These are phyloP conservation scores for Lagerstroemia speciosa DNA, from an alignment of 345 rosid species.

Conservation along the genomic window DNA sequence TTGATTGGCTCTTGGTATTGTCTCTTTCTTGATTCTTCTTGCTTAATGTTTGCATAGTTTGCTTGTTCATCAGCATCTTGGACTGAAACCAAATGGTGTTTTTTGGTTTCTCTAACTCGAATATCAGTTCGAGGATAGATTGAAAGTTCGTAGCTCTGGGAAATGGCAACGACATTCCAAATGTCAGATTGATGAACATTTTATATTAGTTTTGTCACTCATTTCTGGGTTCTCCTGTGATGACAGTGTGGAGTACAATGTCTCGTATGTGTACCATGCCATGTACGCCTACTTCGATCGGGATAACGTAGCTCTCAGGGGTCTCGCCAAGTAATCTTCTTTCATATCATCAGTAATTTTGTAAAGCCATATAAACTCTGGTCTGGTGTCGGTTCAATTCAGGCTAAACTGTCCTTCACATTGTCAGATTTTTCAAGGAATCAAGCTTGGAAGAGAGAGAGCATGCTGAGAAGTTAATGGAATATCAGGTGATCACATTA, in stretches of 20 bases:
- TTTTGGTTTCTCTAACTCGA: too few species aligned
- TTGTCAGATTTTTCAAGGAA: conserved; percentile 60
- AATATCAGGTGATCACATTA: conserved; percentile 21
- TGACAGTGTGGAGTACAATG: conserved; percentile 82
- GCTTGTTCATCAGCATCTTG: neutral
- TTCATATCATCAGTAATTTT: neutral
- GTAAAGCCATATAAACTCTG: neutral
- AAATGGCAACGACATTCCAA: too few species aligned
- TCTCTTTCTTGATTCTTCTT: too few species aligned
- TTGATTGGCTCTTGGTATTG: neutral
- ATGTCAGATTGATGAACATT: neutral
- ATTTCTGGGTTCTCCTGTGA: too few species aligned
- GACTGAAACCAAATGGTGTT: neutral
- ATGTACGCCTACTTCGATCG: conserved; percentile 76
- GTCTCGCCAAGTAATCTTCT: conserved; percentile 47
- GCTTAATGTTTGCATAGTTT: neutral
- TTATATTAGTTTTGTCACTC: neutral
- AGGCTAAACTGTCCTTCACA: neutral
- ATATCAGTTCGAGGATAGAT: too few species aligned
- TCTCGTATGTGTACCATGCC: conserved; percentile 71
- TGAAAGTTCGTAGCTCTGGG: too few species aligned
- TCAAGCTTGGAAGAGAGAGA: conserved; percentile 73
- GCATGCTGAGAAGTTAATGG: conserved; percentile 78
- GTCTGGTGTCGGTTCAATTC: neutral
- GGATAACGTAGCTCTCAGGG: conserved; percentile 67